Evolutionary conservation across 257 asterid genomes (phyloP).

Genomic region (Lithospermum erythrorhizon): DNA sequence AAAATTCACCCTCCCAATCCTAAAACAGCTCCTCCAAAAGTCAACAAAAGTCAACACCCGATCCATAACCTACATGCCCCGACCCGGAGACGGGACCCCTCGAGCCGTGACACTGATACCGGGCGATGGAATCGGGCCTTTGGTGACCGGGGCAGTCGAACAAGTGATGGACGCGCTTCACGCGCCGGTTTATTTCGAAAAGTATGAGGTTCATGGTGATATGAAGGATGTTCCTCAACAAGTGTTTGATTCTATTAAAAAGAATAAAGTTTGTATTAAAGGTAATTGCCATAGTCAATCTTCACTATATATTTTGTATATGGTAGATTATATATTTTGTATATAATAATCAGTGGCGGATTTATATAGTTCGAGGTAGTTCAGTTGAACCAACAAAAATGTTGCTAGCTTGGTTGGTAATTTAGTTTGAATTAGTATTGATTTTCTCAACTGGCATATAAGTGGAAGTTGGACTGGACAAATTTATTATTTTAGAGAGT

Average conservation of each 20-base stretch:
- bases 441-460: too few species aligned
- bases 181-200: slow-evolving; percentile 89
- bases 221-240: slow-evolving; percentile 63
- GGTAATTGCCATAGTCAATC: too few species aligned
- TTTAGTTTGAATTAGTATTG: too few species aligned
- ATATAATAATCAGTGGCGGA: too few species aligned
- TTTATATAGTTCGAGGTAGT: too few species aligned
- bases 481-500: too few species aligned
- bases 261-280: slow-evolving; percentile 84
- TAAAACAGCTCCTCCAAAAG: not conserved
- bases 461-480: too few species aligned
- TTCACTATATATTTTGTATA: too few species aligned
- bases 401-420: too few species aligned
- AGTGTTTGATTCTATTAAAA: slow-evolving; percentile 66
- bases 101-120: slow-evolving; percentile 78
- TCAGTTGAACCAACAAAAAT: too few species aligned
- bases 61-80: slow-evolving; percentile 94
- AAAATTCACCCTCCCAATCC: not conserved
- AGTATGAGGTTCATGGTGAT: slow-evolving; percentile 70
- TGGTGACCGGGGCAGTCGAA: slow-evolving; percentile 90
- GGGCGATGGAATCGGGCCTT: slow-evolving; percentile 94
- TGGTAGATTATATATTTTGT: too few species aligned
- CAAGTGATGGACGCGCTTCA: slow-evolving; percentile 97
- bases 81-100: slow-evolving; percentile 90
- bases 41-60: slow-evolving; percentile 22